Percentiles rank a stretch among this genome's conserved stretches.
These are phyloP conservation scores for Conringia planisiliqua DNA, from an alignment of 345 rosid species.

Conservation along the genomic window DNA sequence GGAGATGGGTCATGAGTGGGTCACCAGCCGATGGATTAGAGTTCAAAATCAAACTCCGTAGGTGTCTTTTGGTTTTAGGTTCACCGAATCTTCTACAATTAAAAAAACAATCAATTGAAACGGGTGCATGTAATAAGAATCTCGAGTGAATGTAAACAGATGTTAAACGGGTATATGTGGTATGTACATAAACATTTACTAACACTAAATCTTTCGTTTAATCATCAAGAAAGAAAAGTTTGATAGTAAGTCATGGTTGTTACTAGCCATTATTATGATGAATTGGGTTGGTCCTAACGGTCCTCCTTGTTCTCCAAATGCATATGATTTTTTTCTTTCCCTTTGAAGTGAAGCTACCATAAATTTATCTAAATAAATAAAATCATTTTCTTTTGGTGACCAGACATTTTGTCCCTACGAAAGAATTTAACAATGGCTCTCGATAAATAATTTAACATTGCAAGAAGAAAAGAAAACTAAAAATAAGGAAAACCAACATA, in stretches of 20 bases:
- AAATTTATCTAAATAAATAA: not conserved
- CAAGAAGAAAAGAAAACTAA: too few species aligned
- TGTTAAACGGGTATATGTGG: not conserved
- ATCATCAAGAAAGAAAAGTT: not conserved
- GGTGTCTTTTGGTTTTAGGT: conserved; percentile 22
- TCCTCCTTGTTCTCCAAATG: conserved; percentile 12
- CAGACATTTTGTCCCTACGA: not conserved
- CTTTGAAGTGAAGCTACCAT: conserved; percentile 27
- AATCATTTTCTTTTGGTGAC: not conserved
- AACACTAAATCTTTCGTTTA: not conserved
- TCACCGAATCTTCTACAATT: conserved; percentile 27
- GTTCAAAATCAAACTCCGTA: conserved; percentile 9
- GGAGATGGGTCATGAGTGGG: conserved; percentile 12
- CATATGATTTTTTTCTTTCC: not conserved
- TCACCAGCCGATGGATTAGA: conserved; percentile 17
- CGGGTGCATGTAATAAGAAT: too few species aligned
- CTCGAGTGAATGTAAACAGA: not conserved
- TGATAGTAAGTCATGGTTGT: conserved; percentile 24
- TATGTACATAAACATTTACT: not conserved
- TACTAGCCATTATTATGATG: conserved; percentile 18
- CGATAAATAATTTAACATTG: too few species aligned
- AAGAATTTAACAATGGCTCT: not conserved
- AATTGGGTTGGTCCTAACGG: conserved; percentile 18
- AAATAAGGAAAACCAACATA: too few species aligned
- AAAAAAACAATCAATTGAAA: too few species aligned